Conservation (phyloP, 1,284 basidiomycete species). For the Coniophora puteana region DNA sequence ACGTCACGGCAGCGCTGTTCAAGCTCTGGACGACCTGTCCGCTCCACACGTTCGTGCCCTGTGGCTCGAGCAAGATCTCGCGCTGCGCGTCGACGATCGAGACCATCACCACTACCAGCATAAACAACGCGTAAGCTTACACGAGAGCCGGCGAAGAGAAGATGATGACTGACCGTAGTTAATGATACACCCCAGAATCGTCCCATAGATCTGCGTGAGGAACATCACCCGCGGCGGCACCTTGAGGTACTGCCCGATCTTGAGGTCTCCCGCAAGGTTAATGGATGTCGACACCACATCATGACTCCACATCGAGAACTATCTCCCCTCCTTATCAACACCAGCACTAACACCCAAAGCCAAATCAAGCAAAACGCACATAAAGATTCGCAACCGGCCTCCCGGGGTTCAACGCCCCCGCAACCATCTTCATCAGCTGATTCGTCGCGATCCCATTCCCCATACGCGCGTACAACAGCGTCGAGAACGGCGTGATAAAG, state of each 20-base stretch:
- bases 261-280: slow-evolving; percentile 53
- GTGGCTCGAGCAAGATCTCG: slow-evolving; percentile 34
- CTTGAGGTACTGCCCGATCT: slow-evolving; percentile 77
- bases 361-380: slow-evolving; percentile 29
- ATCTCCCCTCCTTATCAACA: background rate
- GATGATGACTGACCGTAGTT: slow-evolving; percentile 27
- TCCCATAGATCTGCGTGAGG: slow-evolving; percentile 62
- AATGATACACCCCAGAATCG: slow-evolving; percentile 45
- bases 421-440: slow-evolving; percentile 67
- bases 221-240: slow-evolving; percentile 73
- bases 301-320: slow-evolving; percentile 67
- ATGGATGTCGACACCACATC: slow-evolving; percentile 53
- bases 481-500: slow-evolving; percentile 40
- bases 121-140: background rate
- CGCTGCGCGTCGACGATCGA: slow-evolving; percentile 36
- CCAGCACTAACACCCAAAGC: background rate
- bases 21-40: slow-evolving; percentile 31
- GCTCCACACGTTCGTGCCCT: slow-evolving; percentile 41
- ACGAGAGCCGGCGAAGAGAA: background rate
- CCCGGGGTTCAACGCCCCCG: slow-evolving; percentile 58
- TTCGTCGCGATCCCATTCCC: slow-evolving; percentile 57
- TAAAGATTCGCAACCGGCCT: slow-evolving; percentile 66
- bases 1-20: slow-evolving; percentile 46
- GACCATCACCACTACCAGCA: slow-evolving; percentile 31
- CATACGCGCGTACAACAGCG: slow-evolving; percentile 42